These are phyloP conservation scores for Quercus variabilis DNA, from an alignment of 306 rosid genomes.

Conservation along the genomic window DNA sequence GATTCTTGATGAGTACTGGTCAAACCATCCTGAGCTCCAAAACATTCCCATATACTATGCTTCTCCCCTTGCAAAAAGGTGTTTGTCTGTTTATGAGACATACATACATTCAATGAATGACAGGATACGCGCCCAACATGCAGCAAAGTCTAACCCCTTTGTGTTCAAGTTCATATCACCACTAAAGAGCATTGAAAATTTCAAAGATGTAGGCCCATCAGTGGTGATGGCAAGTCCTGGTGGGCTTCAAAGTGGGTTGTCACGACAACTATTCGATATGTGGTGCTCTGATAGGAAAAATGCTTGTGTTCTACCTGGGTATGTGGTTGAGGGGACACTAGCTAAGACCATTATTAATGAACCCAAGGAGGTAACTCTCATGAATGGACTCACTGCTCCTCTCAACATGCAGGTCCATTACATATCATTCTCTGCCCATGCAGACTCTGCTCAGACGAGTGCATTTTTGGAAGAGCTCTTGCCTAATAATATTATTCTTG, in stretches of 20 bases:
- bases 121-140: slow-evolving; percentile 70
- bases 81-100: slow-evolving; percentile 89
- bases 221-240: slow-evolving; percentile 99
- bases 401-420: slow-evolving; percentile 95
- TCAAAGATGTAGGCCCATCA: slow-evolving; percentile 83
- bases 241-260: slow-evolving; percentile 89
- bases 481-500: slow-evolving; percentile 93
- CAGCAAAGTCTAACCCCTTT: slow-evolving; percentile 93
- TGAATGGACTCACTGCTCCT: slow-evolving; percentile 85
- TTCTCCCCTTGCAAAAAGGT: slow-evolving; percentile 90
- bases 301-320: slow-evolving; percentile 79
- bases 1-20: slow-evolving; percentile 95
- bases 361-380: slow-evolving; percentile 90
- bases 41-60: slow-evolving; percentile 91
- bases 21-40: slow-evolving; percentile 87
- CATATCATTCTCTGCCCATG: slow-evolving; percentile 96
- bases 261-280: slow-evolving; percentile 79
- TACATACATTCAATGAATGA: slow-evolving; percentile 97
- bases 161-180: slow-evolving; percentile 78
- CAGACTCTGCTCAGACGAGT: slow-evolving; percentile 90
- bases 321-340: slow-evolving; percentile 87
- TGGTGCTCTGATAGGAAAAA: slow-evolving; percentile 96
- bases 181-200: slow-evolving; percentile 72
- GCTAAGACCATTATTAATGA: slow-evolving; percentile 88
- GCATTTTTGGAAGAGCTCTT: slow-evolving; percentile 89